Evolutionary conservation across 768 basidiomycete genomes (phyloP).

Genomic region (Boletus reticulatus): DNA sequence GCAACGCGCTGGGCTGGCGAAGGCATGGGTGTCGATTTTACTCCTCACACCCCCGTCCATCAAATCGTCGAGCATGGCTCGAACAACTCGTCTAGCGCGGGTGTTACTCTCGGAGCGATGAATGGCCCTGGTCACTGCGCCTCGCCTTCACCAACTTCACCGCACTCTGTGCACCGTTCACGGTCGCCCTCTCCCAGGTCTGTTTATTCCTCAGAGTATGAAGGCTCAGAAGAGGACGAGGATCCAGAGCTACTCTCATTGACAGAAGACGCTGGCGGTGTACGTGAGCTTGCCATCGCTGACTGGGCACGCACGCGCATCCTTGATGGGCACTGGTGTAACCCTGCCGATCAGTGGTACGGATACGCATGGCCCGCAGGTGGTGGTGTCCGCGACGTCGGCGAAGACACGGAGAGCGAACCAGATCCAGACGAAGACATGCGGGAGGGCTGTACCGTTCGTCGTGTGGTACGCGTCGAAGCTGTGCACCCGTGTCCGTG

Average conservation of each 20-base stretch:
- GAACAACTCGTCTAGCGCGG: conserved; percentile 5
- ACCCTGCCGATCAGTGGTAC: conserved; percentile 71
- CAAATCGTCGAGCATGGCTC: conserved; percentile 7
- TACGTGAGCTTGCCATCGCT: conserved; percentile 55
- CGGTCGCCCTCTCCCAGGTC: conserved; percentile 32
- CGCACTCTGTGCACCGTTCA: conserved; percentile 26
- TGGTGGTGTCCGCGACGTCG: conserved; percentile 29
- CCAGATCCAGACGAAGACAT: conserved; percentile 24
- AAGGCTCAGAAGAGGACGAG: conserved; percentile 41
- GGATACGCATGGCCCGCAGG: conserved; percentile 40
- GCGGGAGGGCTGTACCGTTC: conserved; percentile 15
- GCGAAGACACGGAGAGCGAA: conserved; percentile 29
- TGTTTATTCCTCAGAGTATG: conserved; percentile 32
- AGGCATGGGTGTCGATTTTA: conserved; percentile 32
- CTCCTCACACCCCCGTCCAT: conserved; percentile 20
- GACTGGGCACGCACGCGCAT: conserved; percentile 74
- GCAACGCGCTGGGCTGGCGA: conserved; percentile 46
- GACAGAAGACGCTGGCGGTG: conserved; percentile 46
- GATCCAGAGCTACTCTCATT: conserved; percentile 42
- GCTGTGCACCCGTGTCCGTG: conserved; percentile 61
- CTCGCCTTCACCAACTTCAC: conserved; percentile 27
- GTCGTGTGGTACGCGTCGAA: conserved; percentile 20
- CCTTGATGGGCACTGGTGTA: conserved; percentile 74
- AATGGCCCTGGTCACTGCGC: conserved; percentile 23
- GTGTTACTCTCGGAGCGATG: conserved; percentile 2